phyloP scores from a whole-genome alignment of 768 basidiomycete species.

The Lentinula detonsa region DNA sequence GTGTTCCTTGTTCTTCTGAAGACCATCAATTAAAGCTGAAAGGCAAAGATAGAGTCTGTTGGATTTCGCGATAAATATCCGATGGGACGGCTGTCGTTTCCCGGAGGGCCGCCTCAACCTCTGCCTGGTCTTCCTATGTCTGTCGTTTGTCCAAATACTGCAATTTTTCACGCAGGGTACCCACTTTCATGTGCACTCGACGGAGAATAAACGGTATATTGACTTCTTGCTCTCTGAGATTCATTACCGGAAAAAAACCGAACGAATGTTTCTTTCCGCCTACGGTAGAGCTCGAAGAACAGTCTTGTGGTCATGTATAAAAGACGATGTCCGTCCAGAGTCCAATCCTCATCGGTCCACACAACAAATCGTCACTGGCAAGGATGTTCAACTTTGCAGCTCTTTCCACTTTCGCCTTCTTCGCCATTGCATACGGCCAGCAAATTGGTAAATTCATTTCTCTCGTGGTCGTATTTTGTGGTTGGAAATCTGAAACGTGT shows the following conservation, averaged over 20 bases:
- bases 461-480: neutral
- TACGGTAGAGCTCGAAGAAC: neutral
- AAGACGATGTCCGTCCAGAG: neutral
- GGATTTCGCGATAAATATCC: neutral
- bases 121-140: neutral
- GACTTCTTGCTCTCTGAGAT: neutral
- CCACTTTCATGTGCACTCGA: neutral
- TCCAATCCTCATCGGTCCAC: constrained; percentile 1
- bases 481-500: neutral
- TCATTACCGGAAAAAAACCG: neutral
- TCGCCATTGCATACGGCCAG: constrained; percentile 8
- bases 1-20: neutral
- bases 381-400: neutral
- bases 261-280: neutral
- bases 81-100: neutral
- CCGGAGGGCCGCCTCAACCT: neutral
- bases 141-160: neutral
- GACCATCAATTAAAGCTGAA: neutral
- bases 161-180: neutral
- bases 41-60: neutral
- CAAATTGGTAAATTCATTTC: neutral
- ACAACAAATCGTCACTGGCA: neutral
- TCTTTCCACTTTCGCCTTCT: constrained; percentile 1
- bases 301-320: neutral
- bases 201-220: neutral